Base-by-base conservation (phyloP, 495 filamentous ascomycete species). In the Xylaria scruposa region DNA sequence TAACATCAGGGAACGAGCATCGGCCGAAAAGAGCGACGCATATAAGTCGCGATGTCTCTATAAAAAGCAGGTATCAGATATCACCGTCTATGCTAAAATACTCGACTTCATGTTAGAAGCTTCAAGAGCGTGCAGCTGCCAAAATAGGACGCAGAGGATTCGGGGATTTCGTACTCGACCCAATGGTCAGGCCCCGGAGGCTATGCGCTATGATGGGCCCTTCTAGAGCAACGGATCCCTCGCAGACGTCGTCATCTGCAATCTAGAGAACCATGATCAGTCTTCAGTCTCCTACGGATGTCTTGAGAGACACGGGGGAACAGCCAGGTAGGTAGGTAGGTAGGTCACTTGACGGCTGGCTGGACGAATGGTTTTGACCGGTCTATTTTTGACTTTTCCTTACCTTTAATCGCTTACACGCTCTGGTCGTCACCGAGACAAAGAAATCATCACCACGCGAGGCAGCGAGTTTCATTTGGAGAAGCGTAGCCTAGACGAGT, bases 241-340 rank as follows among this genome's bases (percentile, higher is more conserved):
- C 71, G 66, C 86, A 89, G 38, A 88, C 86, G 76, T 89, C 87
- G 47, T 72, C 58, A 64, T 88, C 86, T 68, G 85, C 80, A 53
- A 75, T 73, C 75, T 79, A 66, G 31, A 21, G 46, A 47, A 29
- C 58, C 8, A 7, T 17, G 31, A 51, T 67, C 33, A 67, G 64
- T n/a, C n/a, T n/a, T n/a, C 29, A 31, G 29, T 31, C 29, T 31
- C 3, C 33, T 26, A 51, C 46, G 44, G 44, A 26, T 29, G 17
- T 36, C 40, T 49, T 5, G 29, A 13, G 19, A 31, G 10, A 31
- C 1, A 38, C 8, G 4, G 6, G 13, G 33, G 38, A 4, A 10
- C 7, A 47, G 26, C 7, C 26, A 10, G 6, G 21, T n/a, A 47
- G 26, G 17, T 29, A 10, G 6, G 21, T n/a, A 47, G 26, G 17